Percentiles rank a stretch among this genome's conserved stretches.
These are phyloP conservation scores for Orobanche coerulescens DNA, from an alignment of 257 asterid species.

Conservation along the genomic window DNA sequence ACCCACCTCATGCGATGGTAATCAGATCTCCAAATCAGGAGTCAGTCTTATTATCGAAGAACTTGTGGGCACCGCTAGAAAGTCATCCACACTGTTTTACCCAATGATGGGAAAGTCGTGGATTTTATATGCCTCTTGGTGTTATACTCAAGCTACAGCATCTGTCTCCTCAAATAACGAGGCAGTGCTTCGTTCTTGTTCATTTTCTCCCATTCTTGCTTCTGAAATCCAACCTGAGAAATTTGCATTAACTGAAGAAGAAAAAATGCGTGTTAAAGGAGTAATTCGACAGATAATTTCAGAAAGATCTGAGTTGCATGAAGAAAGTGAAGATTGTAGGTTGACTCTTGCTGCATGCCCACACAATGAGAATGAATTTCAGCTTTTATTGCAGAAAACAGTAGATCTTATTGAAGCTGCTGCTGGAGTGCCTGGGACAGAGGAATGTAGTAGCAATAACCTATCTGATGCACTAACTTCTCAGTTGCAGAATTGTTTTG, in stretches of 20 bases:
- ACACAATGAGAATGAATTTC: constrained; percentile 30
- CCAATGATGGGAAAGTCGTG: constrained; percentile 93
- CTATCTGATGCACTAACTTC: constrained; percentile 55
- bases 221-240: constrained; percentile 59
- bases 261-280: constrained; percentile 48
- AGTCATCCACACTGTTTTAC: constrained; percentile 75
- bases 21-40: constrained; percentile 33
- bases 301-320: constrained; percentile 33
- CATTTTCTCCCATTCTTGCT: constrained; percentile 59
- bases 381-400: constrained; percentile 44
- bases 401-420: constrained; percentile 61
- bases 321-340: constrained; percentile 32
- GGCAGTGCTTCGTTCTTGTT: constrained; percentile 41
- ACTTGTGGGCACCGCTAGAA: constrained; percentile 65
- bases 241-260: constrained; percentile 61
- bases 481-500: constrained; percentile 55
- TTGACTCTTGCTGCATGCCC: constrained; percentile 25
- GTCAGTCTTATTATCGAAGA: constrained; percentile 45
- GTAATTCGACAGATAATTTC: constrained; percentile 39
- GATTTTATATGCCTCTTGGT: constrained; percentile 94
- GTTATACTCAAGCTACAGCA: constrained; percentile 68
- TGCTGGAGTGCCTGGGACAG: constrained; percentile 72
- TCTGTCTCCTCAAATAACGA: constrained; percentile 40
- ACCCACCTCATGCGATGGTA: constrained; percentile 27
- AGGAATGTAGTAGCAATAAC: constrained; percentile 45